A percentile compares a stretch with the other conserved stretches of the same genome.
phyloP scores from a whole-genome alignment of 176 grass and related monocot species.

The Ananas comosus region DNA sequence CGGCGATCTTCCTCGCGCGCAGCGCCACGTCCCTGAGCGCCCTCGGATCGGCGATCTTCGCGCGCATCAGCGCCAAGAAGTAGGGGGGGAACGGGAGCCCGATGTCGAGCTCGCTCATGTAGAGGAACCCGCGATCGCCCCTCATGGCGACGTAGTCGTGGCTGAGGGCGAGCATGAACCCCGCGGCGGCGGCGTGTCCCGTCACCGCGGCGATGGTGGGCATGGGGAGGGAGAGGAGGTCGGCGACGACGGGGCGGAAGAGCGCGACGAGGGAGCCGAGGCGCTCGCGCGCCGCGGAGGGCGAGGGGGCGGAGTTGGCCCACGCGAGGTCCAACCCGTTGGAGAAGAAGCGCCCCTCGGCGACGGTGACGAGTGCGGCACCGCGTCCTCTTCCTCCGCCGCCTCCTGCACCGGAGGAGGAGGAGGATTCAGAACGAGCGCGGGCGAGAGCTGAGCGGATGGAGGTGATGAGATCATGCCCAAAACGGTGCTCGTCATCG shows the following conservation, averaged over 20 bases:
- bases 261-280: conserved; percentile 30
- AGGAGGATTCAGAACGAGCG: neutral
- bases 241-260: conserved; percentile 42
- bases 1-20: conserved; percentile 35
- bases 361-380: conserved; percentile 52
- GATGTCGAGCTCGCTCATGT: conserved; percentile 77
- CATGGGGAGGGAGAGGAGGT: conserved; percentile 68
- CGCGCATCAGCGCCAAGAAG: conserved; percentile 43
- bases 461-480: conserved; percentile 37
- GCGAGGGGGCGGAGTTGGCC: conserved; percentile 28
- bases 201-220: conserved; percentile 82
- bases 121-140: conserved; percentile 51
- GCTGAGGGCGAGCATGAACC: conserved; percentile 39
- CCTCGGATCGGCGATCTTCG: conserved; percentile 58
- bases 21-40: conserved; percentile 42
- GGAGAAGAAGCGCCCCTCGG: conserved; percentile 91
- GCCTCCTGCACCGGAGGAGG: conserved; percentile 1
- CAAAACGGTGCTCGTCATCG: conserved; percentile 62
- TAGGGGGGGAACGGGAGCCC: conserved; percentile 45
- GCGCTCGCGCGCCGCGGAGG: conserved; percentile 16
- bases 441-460: conserved; percentile 42
- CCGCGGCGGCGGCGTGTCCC: conserved; percentile 51
- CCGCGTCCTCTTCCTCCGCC: conserved; percentile 8
- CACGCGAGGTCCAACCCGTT: conserved; percentile 77
- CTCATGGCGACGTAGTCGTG: conserved; percentile 77